Evolutionary conservation across 441 rosid species (phyloP), one percentile per base, ranked within the genome.

Genomic region (Codiaeum variegatum): DNA sequence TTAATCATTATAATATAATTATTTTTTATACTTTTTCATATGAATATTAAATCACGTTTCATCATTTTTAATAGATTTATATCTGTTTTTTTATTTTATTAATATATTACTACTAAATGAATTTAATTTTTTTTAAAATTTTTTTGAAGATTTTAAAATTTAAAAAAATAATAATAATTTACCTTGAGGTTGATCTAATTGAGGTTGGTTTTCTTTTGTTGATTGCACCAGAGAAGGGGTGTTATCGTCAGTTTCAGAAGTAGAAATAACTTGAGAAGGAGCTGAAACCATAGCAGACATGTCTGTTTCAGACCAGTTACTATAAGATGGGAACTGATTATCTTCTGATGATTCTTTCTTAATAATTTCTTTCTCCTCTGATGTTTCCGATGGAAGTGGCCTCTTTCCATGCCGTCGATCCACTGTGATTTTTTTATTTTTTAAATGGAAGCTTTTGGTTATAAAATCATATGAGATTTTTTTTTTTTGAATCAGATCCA

Each of bases 391-490:
- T 82, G 91, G 92, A 85, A 86, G 86, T 69, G 89, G 84, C 80
- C 91, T 84, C 83, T 93, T 91, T 81, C 98, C 98, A 93, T 93
- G 85, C 84, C 94, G 79, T 56, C 86, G 96, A 93, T 93, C 97
- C 98, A 91, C 98, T 0, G 1, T 32, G 42, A 61, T 18, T 61
- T n/a, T 61, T 31, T 6, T 31, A 7, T 61, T n/a, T n/a, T n/a
- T n/a, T n/a, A n/a, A 15, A 7, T 18, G 9, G n/a, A 29, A 15
- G 1, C 3, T 13, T 31, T 21, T 54, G 24, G 21, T 54, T 54
- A 8, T 54, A 54, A 40, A 40, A 40, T 40, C 44, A 40, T 40
- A 10, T 40, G 44, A 38, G 42, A 38, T 38, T 38, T 38, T 38
- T 12, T 38, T 6, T 1, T 12, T 38, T 0, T 8, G 12, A 61